Base-by-base conservation (phyloP, 305 asterid genomes). In the Fraxinus sp. region DNA sequence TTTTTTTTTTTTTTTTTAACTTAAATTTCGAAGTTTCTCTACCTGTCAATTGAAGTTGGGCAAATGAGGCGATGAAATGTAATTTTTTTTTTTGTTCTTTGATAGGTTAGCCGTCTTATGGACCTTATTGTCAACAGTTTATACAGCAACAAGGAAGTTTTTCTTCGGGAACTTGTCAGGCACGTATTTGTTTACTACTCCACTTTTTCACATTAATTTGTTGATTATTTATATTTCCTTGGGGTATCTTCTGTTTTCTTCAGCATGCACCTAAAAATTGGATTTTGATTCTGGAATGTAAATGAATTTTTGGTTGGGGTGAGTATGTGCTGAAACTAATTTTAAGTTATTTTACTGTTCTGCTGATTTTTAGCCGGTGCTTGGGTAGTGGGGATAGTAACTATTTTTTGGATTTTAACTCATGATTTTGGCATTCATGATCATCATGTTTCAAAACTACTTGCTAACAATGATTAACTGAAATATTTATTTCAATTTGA, bases 151-250 rank as follows among this genome's bases (percentile, higher is more conserved):
- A 97, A 94, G 87, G 98, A 97, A 4, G 98, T 97, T 74, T 93
- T 97, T 90, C 98, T 97, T 73, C 91, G 99, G 80, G 99, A 97
- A 84, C 98, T 97, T 82, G 90, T 94, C 91, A 97, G 99, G 99
- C 84, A 88, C 30, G 91, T 83, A 20, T 79, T 82, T 18, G 46
- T 36, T 64, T 24, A 37, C 39, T 28, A 32, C 24, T 28, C 7
- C 33, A n/a, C 13, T 68, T 22, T 79, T 16, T 22, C 11, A 24
- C 10, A 22, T 62, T 62, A 6, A 62, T 62, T 62, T 62, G 26
- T 24, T 24, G 26, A 24, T 57, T 18, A 64, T 64, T 64, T 37
- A 32, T 55, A 36, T 66, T 7, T 16, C 11, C 30, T 32, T 18
- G 77, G 14, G 24, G 44, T 9, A 62, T 78, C 36, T 5, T 2